Percentiles rank a stretch among this genome's conserved stretches.
Evolutionary conservation across 257 asterid genomes (phyloP).

Genomic region (Ballota nigra): DNA sequence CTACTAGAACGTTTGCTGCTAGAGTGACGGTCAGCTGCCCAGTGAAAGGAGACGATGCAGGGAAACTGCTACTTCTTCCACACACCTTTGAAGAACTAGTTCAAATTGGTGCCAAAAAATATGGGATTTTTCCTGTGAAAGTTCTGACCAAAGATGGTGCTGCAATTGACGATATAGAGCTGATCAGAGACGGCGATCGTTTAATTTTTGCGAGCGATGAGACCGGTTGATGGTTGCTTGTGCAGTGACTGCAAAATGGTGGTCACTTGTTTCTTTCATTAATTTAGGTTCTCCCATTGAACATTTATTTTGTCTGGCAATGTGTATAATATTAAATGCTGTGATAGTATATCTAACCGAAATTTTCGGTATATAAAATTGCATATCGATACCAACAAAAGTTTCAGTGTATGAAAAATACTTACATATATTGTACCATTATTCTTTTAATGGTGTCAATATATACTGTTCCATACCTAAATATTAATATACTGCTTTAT

Average conservation of each 20-base stretch:
- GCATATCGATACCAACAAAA: too few species aligned
- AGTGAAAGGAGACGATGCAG: conserved; percentile 55
- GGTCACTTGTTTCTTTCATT: neutral
- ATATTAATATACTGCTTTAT: too few species aligned
- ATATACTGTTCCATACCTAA: too few species aligned
- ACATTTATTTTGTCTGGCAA: conserved; percentile 10
- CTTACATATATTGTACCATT: too few species aligned
- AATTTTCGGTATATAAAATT: too few species aligned
- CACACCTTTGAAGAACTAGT: conserved; percentile 51
- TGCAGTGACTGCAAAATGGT: conserved; percentile 26
- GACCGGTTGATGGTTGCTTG: conserved; percentile 10
- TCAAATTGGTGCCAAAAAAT: conserved; percentile 43
- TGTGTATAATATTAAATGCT: conserved; percentile 15
- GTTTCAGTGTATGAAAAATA: too few species aligned
- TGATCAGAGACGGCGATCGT: conserved; percentile 77
- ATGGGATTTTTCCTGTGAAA: conserved; percentile 44
- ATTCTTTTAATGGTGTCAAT: too few species aligned
- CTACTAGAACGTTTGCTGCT: conserved; percentile 27
- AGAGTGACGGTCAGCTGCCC: conserved; percentile 73
- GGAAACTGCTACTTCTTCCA: conserved; percentile 66
- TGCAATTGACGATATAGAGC: conserved; percentile 53
- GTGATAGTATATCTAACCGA: too few species aligned
- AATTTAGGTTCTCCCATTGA: neutral
- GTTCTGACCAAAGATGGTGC: conserved; percentile 60
- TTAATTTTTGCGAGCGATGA: conserved; percentile 45